phyloP scores from a whole-genome alignment of 352 stramenopile species.

The Thalassiosira exigua region DNA sequence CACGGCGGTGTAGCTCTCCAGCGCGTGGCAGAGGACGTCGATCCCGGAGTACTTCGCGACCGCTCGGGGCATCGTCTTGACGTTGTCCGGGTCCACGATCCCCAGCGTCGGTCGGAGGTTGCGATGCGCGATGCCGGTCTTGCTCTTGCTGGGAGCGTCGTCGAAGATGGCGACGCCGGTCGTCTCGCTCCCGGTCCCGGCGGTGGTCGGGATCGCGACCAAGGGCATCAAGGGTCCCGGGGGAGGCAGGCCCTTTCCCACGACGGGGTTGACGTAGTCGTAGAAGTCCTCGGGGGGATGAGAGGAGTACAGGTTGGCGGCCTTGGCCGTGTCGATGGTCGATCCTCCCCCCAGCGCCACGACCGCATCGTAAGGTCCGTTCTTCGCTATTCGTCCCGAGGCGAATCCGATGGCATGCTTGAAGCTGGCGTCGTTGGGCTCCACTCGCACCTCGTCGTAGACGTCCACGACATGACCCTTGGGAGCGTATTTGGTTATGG shows the following conservation, averaged over 20 bases:
- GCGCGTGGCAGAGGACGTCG: slow-evolving; percentile 74
- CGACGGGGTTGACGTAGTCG: slow-evolving; percentile 75
- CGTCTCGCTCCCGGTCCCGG: slow-evolving; percentile 72
- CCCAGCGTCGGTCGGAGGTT: slow-evolving; percentile 69
- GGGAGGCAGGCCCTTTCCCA: slow-evolving; percentile 68
- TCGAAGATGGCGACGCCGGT: slow-evolving; percentile 79
- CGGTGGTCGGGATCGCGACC: slow-evolving; percentile 76
- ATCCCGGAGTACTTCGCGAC: slow-evolving; percentile 72
- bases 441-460: slow-evolving; percentile 67
- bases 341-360: slow-evolving; percentile 71
- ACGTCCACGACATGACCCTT: slow-evolving; percentile 38
- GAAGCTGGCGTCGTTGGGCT: slow-evolving; percentile 75
- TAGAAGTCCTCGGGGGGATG: slow-evolving; percentile 72
- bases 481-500: slow-evolving; percentile 49
- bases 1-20: slow-evolving; percentile 75
- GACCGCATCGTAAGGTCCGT: slow-evolving; percentile 61
- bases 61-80: slow-evolving; percentile 44
- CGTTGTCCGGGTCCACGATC: slow-evolving; percentile 75
- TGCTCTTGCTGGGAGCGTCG: slow-evolving; percentile 62
- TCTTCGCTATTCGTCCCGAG: slow-evolving; percentile 6
- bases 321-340: slow-evolving; percentile 77
- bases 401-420: slow-evolving; percentile 66
- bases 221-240: slow-evolving; percentile 62
- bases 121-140: slow-evolving; percentile 71
- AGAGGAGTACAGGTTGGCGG: slow-evolving; percentile 70